A percentile compares a stretch with the other conserved stretches of the same genome.
Conservation (phyloP, 225 moss, liverwort and hornwort genomes). For the Pseudisothecium myosuroides region DNA sequence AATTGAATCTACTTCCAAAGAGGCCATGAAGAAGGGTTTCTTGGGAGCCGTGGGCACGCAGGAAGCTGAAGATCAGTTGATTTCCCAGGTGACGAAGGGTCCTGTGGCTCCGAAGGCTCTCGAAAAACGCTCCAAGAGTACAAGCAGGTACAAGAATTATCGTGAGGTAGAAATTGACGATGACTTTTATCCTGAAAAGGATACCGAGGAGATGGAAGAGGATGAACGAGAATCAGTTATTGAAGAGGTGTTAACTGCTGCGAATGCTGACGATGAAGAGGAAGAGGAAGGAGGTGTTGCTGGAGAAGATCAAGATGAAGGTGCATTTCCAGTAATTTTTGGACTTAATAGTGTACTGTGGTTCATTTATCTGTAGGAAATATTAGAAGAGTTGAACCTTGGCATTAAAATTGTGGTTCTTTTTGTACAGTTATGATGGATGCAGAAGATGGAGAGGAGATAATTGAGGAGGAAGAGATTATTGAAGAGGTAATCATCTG, state of each 20-base stretch:
- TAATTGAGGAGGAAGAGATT: slow-evolving; percentile 43
- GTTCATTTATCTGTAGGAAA: not conserved
- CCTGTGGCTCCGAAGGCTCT: slow-evolving; percentile 32
- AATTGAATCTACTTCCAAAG: slow-evolving; percentile 87
- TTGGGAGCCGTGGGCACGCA: slow-evolving; percentile 79
- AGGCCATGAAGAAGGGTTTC: slow-evolving; percentile 83
- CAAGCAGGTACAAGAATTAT: slow-evolving; percentile 40
- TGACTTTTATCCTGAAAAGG: slow-evolving; percentile 44
- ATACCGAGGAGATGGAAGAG: slow-evolving; percentile 46
- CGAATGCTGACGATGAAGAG: slow-evolving; percentile 42
- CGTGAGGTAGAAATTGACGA: slow-evolving; percentile 44
- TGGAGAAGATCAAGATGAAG: slow-evolving; percentile 52
- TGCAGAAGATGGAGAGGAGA: slow-evolving; percentile 34
- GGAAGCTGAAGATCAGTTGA: slow-evolving; percentile 81
- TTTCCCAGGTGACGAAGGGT: slow-evolving; percentile 56
- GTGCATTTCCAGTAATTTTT: not conserved
- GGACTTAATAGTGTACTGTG: not conserved
- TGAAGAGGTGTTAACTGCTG: slow-evolving; percentile 75
- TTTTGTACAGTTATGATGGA: slow-evolving; percentile 32
- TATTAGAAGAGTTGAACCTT: not conserved
- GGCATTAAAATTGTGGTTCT: not conserved
- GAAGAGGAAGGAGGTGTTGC: slow-evolving; percentile 54
- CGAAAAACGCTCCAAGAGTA: slow-evolving; percentile 46
- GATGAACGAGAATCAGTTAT: slow-evolving; percentile 55
- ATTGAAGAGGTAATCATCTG: slow-evolving; percentile 40